These are phyloP conservation scores for Ophiocordyceps unilateralis DNA, from an alignment of 2,329 filamentous ascomycete genomes.

Conservation along the genomic window DNA sequence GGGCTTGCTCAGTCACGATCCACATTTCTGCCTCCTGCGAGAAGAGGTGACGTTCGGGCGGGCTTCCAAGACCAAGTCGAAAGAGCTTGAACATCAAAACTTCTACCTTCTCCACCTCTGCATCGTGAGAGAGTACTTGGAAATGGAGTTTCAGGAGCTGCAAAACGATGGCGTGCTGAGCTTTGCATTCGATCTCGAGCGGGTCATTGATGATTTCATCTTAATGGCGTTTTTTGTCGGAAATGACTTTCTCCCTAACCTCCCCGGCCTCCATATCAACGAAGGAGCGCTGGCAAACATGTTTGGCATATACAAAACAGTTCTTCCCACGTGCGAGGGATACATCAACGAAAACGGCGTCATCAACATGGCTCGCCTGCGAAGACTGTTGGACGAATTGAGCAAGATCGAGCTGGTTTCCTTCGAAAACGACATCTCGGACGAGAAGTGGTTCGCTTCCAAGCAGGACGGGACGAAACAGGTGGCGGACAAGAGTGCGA, in stretches of 20 bases:
- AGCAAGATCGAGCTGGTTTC: constrained; percentile 81
- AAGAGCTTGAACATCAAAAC: constrained; percentile 96
- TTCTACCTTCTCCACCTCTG: constrained; percentile 96
- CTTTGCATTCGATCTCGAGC: constrained; percentile 83
- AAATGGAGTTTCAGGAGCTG: constrained; percentile 90
- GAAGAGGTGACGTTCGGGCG: constrained; percentile 97
- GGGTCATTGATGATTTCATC: constrained; percentile 97
- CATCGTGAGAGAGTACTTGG: constrained; percentile 92
- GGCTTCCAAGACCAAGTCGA: constrained; percentile 71
- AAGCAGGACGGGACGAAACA: constrained; percentile 57
- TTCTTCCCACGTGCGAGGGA: constrained; percentile 71
- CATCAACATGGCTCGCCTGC: constrained; percentile 72
- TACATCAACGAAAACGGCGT: constrained; percentile 94
- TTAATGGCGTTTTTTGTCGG: constrained; percentile 99
- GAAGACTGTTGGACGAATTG: constrained; percentile 63
- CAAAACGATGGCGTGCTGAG: constrained; percentile 52
- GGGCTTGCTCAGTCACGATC: constrained; percentile 89
- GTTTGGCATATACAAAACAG: constrained; percentile 90
- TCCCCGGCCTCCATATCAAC: constrained; percentile 94
- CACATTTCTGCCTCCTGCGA: constrained; percentile 90
- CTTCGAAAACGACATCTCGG: constrained; percentile 78
- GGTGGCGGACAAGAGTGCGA: constrained; percentile 37
- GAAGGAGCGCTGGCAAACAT: constrained; percentile 92
- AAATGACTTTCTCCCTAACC: constrained; percentile 95
- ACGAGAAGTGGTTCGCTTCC: constrained; percentile 81